phyloP scores from a whole-genome alignment of 1,139 yeast genomes.

The Taphrina flavorubra region DNA sequence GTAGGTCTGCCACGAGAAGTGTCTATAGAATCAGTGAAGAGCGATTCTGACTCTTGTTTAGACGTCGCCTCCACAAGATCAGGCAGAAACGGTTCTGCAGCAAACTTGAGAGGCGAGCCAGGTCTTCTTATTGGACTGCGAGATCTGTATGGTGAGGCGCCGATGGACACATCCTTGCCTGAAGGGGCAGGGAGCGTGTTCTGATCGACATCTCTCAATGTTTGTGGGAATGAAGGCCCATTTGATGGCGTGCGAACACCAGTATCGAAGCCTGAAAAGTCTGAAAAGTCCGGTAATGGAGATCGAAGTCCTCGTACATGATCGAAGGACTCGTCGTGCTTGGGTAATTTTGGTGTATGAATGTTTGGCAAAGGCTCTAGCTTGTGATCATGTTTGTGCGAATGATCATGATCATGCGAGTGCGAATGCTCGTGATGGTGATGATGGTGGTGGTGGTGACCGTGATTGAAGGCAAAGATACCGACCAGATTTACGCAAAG shows the following conservation, averaged over 20 bases:
- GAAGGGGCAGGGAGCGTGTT: slow-evolving; percentile 3
- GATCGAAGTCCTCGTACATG: slow-evolving; percentile 25
- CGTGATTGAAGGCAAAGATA: slow-evolving; percentile 91
- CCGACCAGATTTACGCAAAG: slow-evolving; percentile 88
- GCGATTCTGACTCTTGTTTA: background rate
- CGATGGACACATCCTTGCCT: background rate
- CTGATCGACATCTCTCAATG: slow-evolving; percentile 3
- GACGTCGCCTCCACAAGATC: slow-evolving; percentile 10
- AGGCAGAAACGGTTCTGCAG: slow-evolving; percentile 1
- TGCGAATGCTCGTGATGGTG: slow-evolving; percentile 44
- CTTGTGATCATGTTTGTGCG: slow-evolving; percentile 46
- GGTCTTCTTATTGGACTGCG: slow-evolving; percentile 35
- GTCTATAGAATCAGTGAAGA: background rate
- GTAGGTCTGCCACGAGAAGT: background rate
- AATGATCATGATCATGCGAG: slow-evolving; percentile 51
- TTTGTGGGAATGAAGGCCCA: background rate
- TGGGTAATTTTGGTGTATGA: slow-evolving; percentile 4
- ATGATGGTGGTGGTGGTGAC: slow-evolving; percentile 61
- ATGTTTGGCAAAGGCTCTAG: slow-evolving; percentile 18
- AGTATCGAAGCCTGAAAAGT: slow-evolving; percentile 16
- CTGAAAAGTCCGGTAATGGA: slow-evolving; percentile 17
- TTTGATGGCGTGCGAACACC: background rate
- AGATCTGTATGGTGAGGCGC: slow-evolving; percentile 19
- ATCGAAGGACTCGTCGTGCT: slow-evolving; percentile 11
- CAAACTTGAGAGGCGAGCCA: slow-evolving; percentile 28